phyloP scores from a whole-genome alignment of 139 green algal species.

The Auxenochlorella pyrenoidosa region DNA sequence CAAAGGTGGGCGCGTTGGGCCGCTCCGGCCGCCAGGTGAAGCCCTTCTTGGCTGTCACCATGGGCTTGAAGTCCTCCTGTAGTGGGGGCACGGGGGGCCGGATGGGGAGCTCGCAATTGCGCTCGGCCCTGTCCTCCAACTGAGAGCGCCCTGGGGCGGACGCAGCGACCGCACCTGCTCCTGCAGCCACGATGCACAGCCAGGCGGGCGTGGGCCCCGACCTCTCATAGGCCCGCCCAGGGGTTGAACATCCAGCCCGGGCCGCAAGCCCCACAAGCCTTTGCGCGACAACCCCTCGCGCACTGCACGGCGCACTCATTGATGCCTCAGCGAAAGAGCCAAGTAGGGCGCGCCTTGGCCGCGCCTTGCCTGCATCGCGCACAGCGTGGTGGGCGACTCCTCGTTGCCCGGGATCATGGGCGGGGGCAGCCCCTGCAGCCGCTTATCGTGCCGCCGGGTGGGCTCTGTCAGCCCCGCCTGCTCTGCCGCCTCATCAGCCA shows the following conservation, averaged over 20 bases:
- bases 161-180: no score
- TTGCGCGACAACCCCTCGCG: no score
- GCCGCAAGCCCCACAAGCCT: no score
- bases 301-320: no score
- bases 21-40: slow-evolving; percentile 26
- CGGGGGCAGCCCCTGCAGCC: slow-evolving; percentile 8
- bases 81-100: background rate
- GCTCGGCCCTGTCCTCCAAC: no score
- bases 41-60: background rate
- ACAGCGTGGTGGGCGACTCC: slow-evolving; percentile 30
- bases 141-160: no score
- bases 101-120: background rate
- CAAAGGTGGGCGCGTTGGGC: slow-evolving; percentile 17
- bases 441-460: background rate
- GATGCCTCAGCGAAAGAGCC: no score
- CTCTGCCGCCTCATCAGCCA: background rate
- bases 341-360: no score
- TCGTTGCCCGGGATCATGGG: slow-evolving; percentile 30
- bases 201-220: no score
- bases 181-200: no score
- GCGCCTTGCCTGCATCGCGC: slow-evolving; percentile 31
- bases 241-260: no score
- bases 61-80: slow-evolving; percentile 34
- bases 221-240: no score
- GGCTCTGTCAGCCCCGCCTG: background rate